Evolutionary conservation across 345 rosid species (phyloP).

Genomic region (Eucalyptus microcorys): DNA sequence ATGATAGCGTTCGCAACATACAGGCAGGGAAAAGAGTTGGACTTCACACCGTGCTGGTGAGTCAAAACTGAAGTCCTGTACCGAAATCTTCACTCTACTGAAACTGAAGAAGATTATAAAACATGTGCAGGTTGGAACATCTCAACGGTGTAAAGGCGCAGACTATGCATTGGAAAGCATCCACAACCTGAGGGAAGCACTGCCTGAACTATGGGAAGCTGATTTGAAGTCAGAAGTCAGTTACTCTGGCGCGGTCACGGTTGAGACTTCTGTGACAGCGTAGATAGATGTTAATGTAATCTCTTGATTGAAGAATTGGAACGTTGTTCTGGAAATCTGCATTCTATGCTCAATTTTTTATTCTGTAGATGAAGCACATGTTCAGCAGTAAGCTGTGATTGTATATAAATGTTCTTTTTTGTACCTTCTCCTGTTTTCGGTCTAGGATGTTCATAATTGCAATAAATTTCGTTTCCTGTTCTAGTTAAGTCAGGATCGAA

Average conservation of each 20-base stretch:
- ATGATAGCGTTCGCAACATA: slow-evolving; percentile 73
- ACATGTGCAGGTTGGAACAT: slow-evolving; percentile 52
- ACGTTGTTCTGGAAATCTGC: neutral
- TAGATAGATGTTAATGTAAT: neutral
- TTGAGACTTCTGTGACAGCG: slow-evolving; percentile 61
- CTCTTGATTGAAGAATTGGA: neutral
- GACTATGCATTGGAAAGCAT: slow-evolving; percentile 75
- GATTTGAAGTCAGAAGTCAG: slow-evolving; percentile 24
- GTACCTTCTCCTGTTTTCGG: neutral
- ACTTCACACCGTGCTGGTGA: slow-evolving; percentile 70
- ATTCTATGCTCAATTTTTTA: neutral
- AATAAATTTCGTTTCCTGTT: neutral
- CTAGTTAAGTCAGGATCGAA: neutral
- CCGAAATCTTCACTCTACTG: neutral
- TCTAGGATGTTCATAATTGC: neutral
- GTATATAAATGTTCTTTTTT: neutral
- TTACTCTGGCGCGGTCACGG: slow-evolving; percentile 25
- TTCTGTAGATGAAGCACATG: neutral
- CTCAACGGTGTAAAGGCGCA: slow-evolving; percentile 48
- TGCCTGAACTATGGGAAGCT: slow-evolving; percentile 63
- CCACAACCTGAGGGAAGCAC: slow-evolving; percentile 69
- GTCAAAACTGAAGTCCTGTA: neutral
- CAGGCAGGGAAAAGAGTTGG: slow-evolving; percentile 56
- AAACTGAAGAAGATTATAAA: neutral
- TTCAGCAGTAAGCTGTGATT: neutral